Base-by-base conservation (phyloP, 148 eudicot species). In the Pouteria glomerata region DNA sequence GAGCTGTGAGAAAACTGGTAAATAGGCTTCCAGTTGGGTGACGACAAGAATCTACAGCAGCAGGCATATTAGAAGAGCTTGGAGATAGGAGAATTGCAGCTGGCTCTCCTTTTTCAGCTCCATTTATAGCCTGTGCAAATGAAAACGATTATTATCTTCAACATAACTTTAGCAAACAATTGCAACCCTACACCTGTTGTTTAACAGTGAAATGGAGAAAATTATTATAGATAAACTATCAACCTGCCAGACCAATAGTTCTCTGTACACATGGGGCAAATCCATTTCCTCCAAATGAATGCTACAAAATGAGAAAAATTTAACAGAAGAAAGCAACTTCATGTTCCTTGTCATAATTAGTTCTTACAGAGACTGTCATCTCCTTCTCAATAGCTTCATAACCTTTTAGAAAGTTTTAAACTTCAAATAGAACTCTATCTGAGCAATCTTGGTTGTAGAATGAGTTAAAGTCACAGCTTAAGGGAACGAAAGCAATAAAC, bases 1-100 rank as follows among this genome's bases (percentile, higher is more conserved):
- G 97, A 80, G 89, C 81, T 37, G 92, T 85, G 56, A 93, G 90
- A 80, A 93, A 93, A 58, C 77, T 74, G 72, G 98, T 90, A 78
- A 93, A 93, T 70, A 85, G 81, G 85, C 92, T 90, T 73, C 98
- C 98, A 50, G 77, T 82, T 56, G 79, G 76, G 45, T 78, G 87
- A 64, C 82, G 84, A 76, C 85, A 72, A 71, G 89, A 81, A 70
- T 88, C 92, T 63, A 53, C 47, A 68, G 78, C 73, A 34, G 74
- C 48, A 42, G 86, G 80, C 18, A 78, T 59, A 42, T 88, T 74
- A 47, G 84, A 78, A 70, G 83, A 76, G 51, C 57, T 75, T 48
- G 97, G 95, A 57, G 98, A 93, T 44, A 93, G 80, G 41, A 90
- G 89, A 86, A 93, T 82, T 62, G 90, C 94, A 70, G 71, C 81